phyloP scores from a whole-genome alignment of 2,329 filamentous ascomycete species.

The Penicillium polonicum region DNA sequence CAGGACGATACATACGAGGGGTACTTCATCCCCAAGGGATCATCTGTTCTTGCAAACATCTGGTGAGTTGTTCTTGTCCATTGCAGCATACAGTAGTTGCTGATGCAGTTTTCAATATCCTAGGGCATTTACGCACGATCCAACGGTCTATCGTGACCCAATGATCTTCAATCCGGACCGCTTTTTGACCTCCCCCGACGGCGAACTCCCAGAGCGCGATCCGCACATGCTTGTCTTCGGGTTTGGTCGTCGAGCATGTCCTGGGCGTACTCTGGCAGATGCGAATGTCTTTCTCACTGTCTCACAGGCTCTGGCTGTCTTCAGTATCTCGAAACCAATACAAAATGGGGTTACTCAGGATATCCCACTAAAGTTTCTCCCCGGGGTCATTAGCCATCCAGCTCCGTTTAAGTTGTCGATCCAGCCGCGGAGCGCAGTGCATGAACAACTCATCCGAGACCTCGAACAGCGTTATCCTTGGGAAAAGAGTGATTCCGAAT shows the following conservation, averaged over 20 bases:
- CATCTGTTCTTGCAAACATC: constrained; percentile 36
- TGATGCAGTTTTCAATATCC: constrained; percentile 4
- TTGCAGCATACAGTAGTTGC: background rate
- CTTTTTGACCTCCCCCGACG: constrained; percentile 32
- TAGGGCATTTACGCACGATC: constrained; percentile 45
- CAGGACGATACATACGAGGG: background rate
- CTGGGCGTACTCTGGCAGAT: constrained; percentile 22
- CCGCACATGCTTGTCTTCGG: constrained; percentile 32
- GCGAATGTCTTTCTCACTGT: constrained; percentile 20
- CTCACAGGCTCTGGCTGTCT: constrained; percentile 18
- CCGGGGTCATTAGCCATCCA: constrained; percentile 36
- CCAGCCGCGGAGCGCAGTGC: constrained; percentile 34
- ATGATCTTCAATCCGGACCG: constrained; percentile 47
- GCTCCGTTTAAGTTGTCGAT: constrained; percentile 36
- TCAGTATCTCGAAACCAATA: constrained; percentile 20
- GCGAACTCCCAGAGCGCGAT: constrained; percentile 38
- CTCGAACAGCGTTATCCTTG: constrained; percentile 41
- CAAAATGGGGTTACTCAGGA: constrained; percentile 15
- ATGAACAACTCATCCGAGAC: constrained; percentile 35
- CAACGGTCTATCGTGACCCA: constrained; percentile 36
- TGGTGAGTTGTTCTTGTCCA: constrained; percentile 30
- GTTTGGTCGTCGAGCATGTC: constrained; percentile 24
- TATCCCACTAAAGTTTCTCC: constrained; percentile 10
- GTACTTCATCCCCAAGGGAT: constrained; percentile 35
- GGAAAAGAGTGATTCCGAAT: constrained; percentile 40